Base-by-base conservation (phyloP, 2,329 filamentous ascomycete species). In the Colletotrichum viniferum region DNA sequence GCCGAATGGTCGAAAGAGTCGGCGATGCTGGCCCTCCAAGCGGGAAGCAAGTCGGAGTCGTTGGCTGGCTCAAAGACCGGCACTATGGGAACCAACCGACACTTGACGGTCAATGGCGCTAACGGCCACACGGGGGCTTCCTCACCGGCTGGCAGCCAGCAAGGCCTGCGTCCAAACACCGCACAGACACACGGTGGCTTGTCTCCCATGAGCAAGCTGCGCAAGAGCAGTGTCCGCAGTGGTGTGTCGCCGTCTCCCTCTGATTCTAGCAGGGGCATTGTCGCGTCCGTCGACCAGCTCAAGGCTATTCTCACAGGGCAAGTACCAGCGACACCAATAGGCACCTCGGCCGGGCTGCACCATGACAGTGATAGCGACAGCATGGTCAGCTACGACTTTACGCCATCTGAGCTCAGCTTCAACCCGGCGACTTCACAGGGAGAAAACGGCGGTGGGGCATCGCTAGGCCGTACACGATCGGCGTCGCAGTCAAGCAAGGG, bases 1-100 rank as follows among this genome's bases (percentile, higher is more conserved):
- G 87, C 90, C 24, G 91, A 94, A 63, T 98, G 96, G 96, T 94
- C 92, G 52, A 92, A 93, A 80, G 96, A 98, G 26, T 85, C 88
- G 16, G 94, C 94, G 36, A 86, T 97, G 68, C 90, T 92, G 13
- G 88, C 91, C 48, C 89, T 95, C 64, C 92, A 94, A 74, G 91
- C 94, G 71, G 90, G 88, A 65, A 92, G 92, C 79, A 94, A 93
- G 79, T 91, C 94, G 1, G 90, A 91, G 14, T 98, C 95, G 5
- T 86, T 97, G 70, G 94, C 88, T 69, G 95, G 95, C 26, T 97
- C 95, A 4, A 92, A 91, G 77, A 89, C 90, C 2, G 93, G 91
- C 56, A 94, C 91, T 13, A 88, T 87, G 69, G 87, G 82, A 21
- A 89, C 88, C 14, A 86, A 81, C 79, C 87, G 85, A 63, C 90